These are phyloP conservation scores for Trypanosoma rangeli DNA, from an alignment of 208 protist species.

Conservation along the genomic window DNA sequence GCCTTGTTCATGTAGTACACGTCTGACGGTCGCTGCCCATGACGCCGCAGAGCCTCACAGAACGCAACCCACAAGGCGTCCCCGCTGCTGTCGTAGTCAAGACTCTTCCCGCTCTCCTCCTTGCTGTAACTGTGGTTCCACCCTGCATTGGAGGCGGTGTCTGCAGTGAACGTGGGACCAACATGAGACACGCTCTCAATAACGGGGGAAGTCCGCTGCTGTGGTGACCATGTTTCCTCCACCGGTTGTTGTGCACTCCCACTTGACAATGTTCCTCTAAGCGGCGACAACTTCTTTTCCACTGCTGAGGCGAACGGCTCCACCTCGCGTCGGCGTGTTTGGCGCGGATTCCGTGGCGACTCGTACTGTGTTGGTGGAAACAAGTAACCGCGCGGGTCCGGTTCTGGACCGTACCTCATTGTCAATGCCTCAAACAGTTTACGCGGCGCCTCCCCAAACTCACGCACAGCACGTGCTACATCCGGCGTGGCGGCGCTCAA, in stretches of 20 bases:
- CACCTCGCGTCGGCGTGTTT: not conserved
- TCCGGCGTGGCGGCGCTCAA: conserved; percentile 32
- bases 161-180: not conserved
- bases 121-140: not conserved
- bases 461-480: conserved; percentile 24
- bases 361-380: conserved; percentile 57
- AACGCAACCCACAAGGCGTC: conserved; percentile 17
- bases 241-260: not conserved
- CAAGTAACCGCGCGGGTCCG: conserved; percentile 71
- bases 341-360: not conserved
- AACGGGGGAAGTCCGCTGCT: not conserved
- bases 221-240: not conserved
- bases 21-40: conserved; percentile 32
- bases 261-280: not conserved
- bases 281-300: not conserved
- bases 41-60: conserved; percentile 9
- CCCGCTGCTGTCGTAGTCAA: not conserved
- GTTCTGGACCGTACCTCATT: conserved; percentile 56
- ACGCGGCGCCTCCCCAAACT: conserved; percentile 9
- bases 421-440: conserved; percentile 48
- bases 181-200: not conserved
- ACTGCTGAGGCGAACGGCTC: not conserved
- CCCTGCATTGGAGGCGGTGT: not conserved
- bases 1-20: conserved; percentile 50
- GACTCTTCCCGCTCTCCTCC: not conserved